Conservation (phyloP, 257 asterid species). For the Ilex asprella region DNA sequence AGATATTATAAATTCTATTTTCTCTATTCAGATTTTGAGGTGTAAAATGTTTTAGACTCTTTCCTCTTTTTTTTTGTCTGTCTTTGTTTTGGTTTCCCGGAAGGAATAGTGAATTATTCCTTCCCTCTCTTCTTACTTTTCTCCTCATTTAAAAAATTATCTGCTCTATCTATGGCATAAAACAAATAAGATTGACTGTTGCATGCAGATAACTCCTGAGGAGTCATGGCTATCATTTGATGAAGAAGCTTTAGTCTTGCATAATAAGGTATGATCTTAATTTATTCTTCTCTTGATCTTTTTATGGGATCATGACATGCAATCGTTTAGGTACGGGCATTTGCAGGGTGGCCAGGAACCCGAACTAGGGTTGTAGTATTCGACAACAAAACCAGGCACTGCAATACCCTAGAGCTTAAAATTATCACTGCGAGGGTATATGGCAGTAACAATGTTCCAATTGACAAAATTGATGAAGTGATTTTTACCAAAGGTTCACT, state of each 20-base stretch:
- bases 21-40: too few relatives aligned
- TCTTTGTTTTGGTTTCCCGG: too few relatives aligned
- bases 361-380: conserved; percentile 57
- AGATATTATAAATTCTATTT: too few relatives aligned
- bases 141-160: too few relatives aligned
- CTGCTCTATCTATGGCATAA: too few relatives aligned
- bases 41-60: too few relatives aligned
- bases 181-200: background rate
- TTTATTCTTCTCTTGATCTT: conserved; percentile 8
- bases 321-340: conserved; percentile 89
- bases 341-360: conserved; percentile 99
- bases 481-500: conserved; percentile 55
- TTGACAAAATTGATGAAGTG: conserved; percentile 41
- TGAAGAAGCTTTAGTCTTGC: conserved; percentile 65
- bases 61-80: too few relatives aligned
- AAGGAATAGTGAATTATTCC: too few relatives aligned
- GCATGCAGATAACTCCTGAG: conserved; percentile 63
- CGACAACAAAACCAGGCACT: conserved; percentile 36
- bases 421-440: conserved; percentile 68
- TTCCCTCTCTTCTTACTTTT: too few relatives aligned
- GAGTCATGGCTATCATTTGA: conserved; percentile 83
- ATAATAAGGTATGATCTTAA: conserved; percentile 62
- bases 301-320: conserved; percentile 26
- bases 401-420: conserved; percentile 52
- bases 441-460: conserved; percentile 20